phyloP scores from a whole-genome alignment of 2,329 filamentous ascomycete species.

The Diaporthe aspalathi region DNA sequence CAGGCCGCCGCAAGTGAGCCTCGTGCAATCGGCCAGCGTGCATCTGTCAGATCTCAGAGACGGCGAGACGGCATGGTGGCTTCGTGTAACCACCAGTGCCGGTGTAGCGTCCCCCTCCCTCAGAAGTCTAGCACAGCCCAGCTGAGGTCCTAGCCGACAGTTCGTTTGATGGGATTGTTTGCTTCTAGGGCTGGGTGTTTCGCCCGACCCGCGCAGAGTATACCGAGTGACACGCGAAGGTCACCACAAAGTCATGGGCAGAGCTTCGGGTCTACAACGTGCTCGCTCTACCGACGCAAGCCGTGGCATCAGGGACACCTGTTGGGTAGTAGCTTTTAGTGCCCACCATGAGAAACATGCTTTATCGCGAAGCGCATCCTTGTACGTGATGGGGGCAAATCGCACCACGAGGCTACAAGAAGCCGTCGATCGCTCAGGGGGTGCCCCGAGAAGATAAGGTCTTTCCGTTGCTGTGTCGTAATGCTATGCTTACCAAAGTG shows the following conservation, averaged over 20 bases:
- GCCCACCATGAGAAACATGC: background rate
- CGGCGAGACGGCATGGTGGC: constrained; percentile 27
- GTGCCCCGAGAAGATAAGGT: constrained; percentile 6
- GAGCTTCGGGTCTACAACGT: background rate
- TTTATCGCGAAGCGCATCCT: constrained; percentile 2
- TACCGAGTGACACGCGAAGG: background rate
- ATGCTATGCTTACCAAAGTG: constrained; percentile 24
- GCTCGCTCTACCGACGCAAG: constrained; percentile 4
- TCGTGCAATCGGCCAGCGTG: constrained; percentile 12
- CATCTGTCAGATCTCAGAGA: constrained; percentile 33
- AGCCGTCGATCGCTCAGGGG: constrained; percentile 12
- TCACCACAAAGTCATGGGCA: background rate
- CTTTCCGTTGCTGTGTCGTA: constrained; percentile 23
- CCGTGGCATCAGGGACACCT: background rate
- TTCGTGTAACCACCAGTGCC: constrained; percentile 35
- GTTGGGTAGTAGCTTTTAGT: background rate
- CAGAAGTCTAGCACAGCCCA: constrained; percentile 15
- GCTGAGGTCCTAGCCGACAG: constrained; percentile 11
- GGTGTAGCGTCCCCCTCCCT: constrained; percentile 22
- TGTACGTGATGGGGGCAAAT: background rate
- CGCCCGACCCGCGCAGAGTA: background rate
- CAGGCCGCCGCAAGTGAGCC: constrained; percentile 22
- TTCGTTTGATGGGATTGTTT: constrained; percentile 14
- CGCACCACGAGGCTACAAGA: background rate
- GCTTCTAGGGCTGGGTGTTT: constrained; percentile 14